These are phyloP conservation scores for Ganoderma lucidum DNA, from an alignment of 1,284 basidiomycete species.

Conservation along the genomic window DNA sequence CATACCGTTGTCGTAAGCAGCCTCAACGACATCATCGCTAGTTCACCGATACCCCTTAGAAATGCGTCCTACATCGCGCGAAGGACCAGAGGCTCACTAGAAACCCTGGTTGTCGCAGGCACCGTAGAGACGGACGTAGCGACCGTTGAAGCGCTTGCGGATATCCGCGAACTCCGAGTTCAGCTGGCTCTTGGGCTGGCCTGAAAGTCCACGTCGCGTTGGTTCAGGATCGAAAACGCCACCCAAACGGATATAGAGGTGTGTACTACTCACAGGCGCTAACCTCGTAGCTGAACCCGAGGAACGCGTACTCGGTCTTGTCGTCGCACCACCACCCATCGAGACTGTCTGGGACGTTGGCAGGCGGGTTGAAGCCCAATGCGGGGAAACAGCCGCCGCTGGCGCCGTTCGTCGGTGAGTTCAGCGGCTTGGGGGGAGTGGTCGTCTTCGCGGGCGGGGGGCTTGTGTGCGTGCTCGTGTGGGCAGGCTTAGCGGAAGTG, in stretches of 20 bases:
- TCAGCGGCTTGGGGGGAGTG: not conserved
- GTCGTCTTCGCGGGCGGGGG: not conserved
- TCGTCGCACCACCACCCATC: constrained; percentile 70
- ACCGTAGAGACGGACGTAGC: constrained; percentile 79
- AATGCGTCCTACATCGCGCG: not conserved
- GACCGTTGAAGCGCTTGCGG: constrained; percentile 62
- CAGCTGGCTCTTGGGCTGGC: constrained; percentile 50
- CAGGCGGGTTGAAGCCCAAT: constrained; percentile 68
- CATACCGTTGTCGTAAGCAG: constrained; percentile 66
- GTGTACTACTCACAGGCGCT: constrained; percentile 42
- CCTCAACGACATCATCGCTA: constrained; percentile 71
- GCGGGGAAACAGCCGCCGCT: constrained; percentile 59
- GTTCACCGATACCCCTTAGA: constrained; percentile 1
- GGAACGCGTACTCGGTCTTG: constrained; percentile 71
- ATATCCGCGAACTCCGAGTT: constrained; percentile 70
- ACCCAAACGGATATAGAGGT: not conserved
- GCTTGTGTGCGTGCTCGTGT: constrained; percentile 8
- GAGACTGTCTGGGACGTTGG: constrained; percentile 51
- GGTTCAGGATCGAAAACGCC: not conserved
- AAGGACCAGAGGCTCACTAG: constrained; percentile 54
- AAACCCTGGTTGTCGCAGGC: constrained; percentile 68
- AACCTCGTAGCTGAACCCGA: constrained; percentile 79
- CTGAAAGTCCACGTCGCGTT: constrained; percentile 28
- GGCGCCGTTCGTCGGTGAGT: not conserved
- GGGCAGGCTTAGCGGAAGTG: not conserved